Evolutionary conservation across 169 alveolate genomes (phyloP).

Genomic region (Perkinsus olseni): DNA sequence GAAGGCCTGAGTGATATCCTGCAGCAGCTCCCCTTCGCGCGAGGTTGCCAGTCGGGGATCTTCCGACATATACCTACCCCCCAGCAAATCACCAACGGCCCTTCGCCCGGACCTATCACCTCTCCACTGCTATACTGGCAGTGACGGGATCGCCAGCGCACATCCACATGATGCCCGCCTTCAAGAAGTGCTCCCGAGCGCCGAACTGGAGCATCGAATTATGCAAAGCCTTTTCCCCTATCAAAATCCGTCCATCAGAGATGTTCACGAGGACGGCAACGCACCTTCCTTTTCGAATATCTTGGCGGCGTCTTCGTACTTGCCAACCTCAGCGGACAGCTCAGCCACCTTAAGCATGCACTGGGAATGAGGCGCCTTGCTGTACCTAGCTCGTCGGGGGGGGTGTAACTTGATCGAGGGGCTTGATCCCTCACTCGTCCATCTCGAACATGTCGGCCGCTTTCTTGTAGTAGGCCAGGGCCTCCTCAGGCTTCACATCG

Average conservation of each 20-base stretch:
- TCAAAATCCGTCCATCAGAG: not conserved
- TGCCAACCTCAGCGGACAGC: conserved; percentile 25
- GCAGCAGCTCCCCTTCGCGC: conserved; percentile 10
- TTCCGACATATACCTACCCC: not conserved
- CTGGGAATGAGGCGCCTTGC: conserved; percentile 26
- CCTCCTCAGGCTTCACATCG: conserved; percentile 12
- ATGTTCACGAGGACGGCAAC: not conserved
- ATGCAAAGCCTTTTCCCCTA: conserved; percentile 27
- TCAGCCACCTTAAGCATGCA: conserved; percentile 38
- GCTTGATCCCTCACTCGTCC: conserved; percentile 29
- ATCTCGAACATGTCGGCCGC: conserved; percentile 41
- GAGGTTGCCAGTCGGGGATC: not conserved
- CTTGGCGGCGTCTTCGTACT: conserved; percentile 32
- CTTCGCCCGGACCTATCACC: not conserved
- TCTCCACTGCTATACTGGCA: conserved; percentile 1
- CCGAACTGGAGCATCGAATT: conserved; percentile 31
- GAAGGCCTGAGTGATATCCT: not conserved
- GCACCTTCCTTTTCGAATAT: conserved; percentile 12
- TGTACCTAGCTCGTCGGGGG: too few relatives aligned
- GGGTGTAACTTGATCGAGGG: conserved; percentile 1
- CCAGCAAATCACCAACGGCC: not conserved
- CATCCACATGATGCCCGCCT: conserved; percentile 40
- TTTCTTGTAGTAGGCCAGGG: conserved; percentile 26
- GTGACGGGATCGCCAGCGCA: conserved; percentile 30
- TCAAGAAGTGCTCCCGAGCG: conserved; percentile 37